Evolutionary conservation across 2,329 filamentous ascomycete genomes (phyloP).

Genomic region (Hypomyces rosellus): DNA sequence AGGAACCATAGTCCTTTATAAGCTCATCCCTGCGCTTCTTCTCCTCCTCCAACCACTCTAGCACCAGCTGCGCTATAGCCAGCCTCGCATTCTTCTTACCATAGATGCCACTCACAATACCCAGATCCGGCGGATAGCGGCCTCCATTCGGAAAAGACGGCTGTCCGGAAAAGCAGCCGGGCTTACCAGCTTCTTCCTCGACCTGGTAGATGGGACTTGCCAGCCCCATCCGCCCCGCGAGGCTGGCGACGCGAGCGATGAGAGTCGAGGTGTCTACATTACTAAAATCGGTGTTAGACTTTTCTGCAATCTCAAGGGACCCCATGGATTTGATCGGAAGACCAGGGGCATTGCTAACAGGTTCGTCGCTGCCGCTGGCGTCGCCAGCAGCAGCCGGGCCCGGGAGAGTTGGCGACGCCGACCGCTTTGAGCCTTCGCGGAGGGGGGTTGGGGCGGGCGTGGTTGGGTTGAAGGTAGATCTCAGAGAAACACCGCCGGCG

Average conservation of each 20-base stretch:
- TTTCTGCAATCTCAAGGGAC: no score
- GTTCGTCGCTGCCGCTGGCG: background rate
- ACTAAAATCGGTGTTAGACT: background rate
- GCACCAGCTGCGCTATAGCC: conserved; percentile 33
- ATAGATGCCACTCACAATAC: conserved; percentile 26
- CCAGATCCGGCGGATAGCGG: conserved; percentile 26
- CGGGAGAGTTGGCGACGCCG: background rate
- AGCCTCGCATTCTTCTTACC: conserved; percentile 31
- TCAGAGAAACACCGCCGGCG: background rate
- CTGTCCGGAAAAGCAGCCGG: conserved; percentile 30
- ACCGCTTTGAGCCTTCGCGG: background rate
- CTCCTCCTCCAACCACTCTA: conserved; percentile 30
- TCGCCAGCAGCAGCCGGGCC: background rate
- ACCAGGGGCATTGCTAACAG: no score
- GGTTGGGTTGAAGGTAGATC: background rate
- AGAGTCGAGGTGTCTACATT: conserved; percentile 12
- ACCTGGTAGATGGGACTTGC: conserved; percentile 29
- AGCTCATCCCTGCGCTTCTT: conserved; percentile 9
- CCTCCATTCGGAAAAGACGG: conserved; percentile 27
- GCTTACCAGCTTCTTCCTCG: conserved; percentile 11
- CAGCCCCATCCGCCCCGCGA: conserved; percentile 29
- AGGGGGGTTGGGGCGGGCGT: background rate
- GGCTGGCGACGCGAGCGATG: conserved; percentile 23
- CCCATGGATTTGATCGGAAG: no score
- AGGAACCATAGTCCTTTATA: background rate